A percentile compares a stretch with the other conserved stretches of the same genome.
phyloP scores from a whole-genome alignment of 768 basidiomycete species.

The Lentinula edodes region DNA sequence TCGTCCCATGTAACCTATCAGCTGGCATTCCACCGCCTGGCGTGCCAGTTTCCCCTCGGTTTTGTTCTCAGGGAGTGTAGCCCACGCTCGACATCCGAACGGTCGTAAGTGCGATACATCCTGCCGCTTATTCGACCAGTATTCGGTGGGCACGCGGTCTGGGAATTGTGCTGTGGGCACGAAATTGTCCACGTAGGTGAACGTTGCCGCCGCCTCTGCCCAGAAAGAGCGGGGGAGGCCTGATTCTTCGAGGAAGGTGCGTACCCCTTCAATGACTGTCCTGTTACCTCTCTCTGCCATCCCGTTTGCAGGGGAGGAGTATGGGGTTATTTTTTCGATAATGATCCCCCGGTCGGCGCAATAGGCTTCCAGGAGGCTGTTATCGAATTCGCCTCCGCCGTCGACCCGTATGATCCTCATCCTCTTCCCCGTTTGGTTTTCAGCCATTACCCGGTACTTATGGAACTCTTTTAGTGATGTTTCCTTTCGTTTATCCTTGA shows the following conservation, averaged over 20 bases:
- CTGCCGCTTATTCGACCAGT: not conserved
- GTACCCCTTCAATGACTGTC: slow-evolving; percentile 14
- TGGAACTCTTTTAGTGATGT: slow-evolving; percentile 13
- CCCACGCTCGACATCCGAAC: not conserved
- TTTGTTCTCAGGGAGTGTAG: not conserved
- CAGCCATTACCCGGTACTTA: slow-evolving; percentile 8
- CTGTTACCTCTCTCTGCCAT: slow-evolving; percentile 18
- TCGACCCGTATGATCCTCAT: slow-evolving; percentile 15
- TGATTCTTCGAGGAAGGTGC: not conserved
- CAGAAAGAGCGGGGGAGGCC: not conserved
- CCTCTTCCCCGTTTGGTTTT: slow-evolving; percentile 13
- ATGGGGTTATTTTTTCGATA: slow-evolving; percentile 14
- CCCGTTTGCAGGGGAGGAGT: slow-evolving; percentile 21
- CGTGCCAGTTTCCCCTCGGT: not conserved
- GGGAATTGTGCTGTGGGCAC: not conserved
- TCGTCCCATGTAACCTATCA: not conserved
- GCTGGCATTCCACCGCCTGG: not conserved
- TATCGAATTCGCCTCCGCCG: slow-evolving; percentile 23
- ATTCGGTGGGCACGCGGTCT: not conserved
- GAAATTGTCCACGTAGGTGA: not conserved
- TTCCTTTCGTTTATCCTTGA: slow-evolving; percentile 16
- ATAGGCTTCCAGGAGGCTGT: slow-evolving; percentile 14
- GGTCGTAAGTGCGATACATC: not conserved
- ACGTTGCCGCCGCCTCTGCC: not conserved
- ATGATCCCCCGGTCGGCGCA: slow-evolving; percentile 17